Evolutionary conservation across 2,329 filamentous ascomycete genomes (phyloP).

Genomic region (Thelonectria olida): DNA sequence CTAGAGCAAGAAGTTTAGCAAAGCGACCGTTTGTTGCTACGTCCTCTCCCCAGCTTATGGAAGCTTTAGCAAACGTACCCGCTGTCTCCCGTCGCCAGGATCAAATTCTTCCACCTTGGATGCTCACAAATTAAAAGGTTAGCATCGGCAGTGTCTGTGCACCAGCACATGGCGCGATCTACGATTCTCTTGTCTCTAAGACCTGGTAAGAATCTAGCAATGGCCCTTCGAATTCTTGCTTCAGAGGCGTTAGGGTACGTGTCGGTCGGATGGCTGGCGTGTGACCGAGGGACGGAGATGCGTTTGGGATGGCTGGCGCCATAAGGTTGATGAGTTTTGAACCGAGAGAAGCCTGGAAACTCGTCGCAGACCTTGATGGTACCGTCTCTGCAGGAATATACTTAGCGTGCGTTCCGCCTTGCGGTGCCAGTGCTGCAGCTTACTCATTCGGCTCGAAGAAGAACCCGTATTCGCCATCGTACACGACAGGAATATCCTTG

Average conservation of each 20-base stretch:
- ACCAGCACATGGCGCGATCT: conserved; percentile 18
- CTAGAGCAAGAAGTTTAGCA: not conserved
- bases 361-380: conserved; percentile 18
- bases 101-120: conserved; percentile 15
- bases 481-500: conserved; percentile 10
- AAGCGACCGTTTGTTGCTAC: no score
- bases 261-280: conserved; percentile 11
- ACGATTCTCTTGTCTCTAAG: not conserved
- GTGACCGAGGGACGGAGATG: conserved; percentile 15
- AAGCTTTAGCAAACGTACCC: conserved; percentile 2
- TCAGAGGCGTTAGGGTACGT: conserved; percentile 12
- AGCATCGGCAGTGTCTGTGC: conserved; percentile 14
- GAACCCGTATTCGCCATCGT: conserved; percentile 17
- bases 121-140: conserved; percentile 18
- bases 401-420: not conserved
- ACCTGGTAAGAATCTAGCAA: conserved; percentile 9
- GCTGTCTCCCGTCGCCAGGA: conserved; percentile 16
- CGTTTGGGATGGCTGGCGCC: not conserved
- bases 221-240: conserved; percentile 3
- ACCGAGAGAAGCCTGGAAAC: conserved; percentile 14
- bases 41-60: not conserved
- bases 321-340: conserved; percentile 8
- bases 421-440: not conserved
- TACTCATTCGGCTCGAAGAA: conserved; percentile 21
- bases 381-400: not conserved